Evolutionary conservation across 1,284 basidiomycete genomes (phyloP), one percentile per base, ranked within the genome.

Genomic region (Microstroma glucosiphilum): DNA sequence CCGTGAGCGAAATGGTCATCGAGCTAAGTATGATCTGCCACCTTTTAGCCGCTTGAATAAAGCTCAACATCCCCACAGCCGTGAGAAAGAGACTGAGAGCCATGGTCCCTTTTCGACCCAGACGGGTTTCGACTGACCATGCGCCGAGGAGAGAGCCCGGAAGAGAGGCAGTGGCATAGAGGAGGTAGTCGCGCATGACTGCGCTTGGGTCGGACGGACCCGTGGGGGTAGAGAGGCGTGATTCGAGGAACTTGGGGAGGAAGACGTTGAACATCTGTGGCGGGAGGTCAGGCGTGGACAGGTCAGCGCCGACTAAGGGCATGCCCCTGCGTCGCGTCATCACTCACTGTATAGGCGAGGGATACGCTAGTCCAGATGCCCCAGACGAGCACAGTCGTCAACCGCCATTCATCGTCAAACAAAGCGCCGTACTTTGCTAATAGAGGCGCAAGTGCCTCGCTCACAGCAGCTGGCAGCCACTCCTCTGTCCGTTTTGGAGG

Each of bases 261-360:
- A 89, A 97, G 13, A 96, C 92, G 75, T 97, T 98, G 82, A 97
- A 97, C 87, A 94, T 94, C 30, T 37, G 30, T 37, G 9, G 30
- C 9, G 30, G 30, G 30, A 37, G 30, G 3, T 37, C 3, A 37
- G 30, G 30, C 30, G 9, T 3, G 30, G 30, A 4, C 30, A 37
- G 30, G 4, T 37, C 30, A 37, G 9, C 4, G 9, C 4, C 30
- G 3, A 37, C 30, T 37, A 3, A 9, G 30, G 9, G 30, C 30
- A 37, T 37, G 9, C 9, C 30, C 30, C 30, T 37, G 4, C 9
- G 4, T 37, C 30, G 4, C 30, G 30, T 9, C 30, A 37, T 37
- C 30, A 37, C 30, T 37, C 30, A 37, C 30, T 7, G 91, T 96
- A 75, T 87, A 92, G 1, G 87, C 91, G 88, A 74, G 58, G 58